Evolutionary conservation across 495 filamentous ascomycete species (phyloP), one percentile per base, ranked within the genome.

Genomic region (Penicillium diatomitis): DNA sequence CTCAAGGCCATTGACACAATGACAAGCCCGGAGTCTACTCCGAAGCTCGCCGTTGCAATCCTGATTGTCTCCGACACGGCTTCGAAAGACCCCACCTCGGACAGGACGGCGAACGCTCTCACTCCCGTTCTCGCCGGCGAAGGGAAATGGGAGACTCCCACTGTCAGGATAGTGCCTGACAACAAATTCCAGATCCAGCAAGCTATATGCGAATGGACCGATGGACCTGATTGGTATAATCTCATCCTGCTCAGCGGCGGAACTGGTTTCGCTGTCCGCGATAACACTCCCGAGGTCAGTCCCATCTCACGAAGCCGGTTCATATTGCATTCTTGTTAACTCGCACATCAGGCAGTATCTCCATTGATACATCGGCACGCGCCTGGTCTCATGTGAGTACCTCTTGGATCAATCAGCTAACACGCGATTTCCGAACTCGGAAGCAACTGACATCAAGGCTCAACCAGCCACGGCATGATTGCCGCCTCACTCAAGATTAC

Each of bases 41-140:
- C 45, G 44, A 55, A 50, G 38, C 60, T 75, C 20, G 67, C 56
- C 52, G 53, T 82, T 30, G 86, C 83, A 9, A 86, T 98, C 38
- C 76, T 98, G 33, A 78, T 97, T 57, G 78, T 98, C 38, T 97
- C 92, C 2, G 92, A 95, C 44, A 97, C 94, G n/a, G 92, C 92
- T 33, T 81, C 81, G 28, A 70, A 81, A 56, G 85, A 95, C 68
- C 84, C 90, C 0, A 80, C 84, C 11, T 82, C 88, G 3, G 92
- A 98, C 69, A 74, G 77, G 47, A 81, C 86, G 11, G 75, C 78
- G 8, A 70, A 71, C 29, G 70, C 77, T 10, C 75, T 97, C 12
- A 70, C 77, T 5, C 72, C 84, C 30, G 77, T 86, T 29, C 87
- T 97, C 58, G 66, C 75, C 32, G 63, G 70, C 8, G 79, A 84